A percentile compares a stretch with the other conserved stretches of the same genome.
These are phyloP conservation scores for Eucalyptus polybractea DNA, from an alignment of 345 rosid genomes.

Conservation along the genomic window DNA sequence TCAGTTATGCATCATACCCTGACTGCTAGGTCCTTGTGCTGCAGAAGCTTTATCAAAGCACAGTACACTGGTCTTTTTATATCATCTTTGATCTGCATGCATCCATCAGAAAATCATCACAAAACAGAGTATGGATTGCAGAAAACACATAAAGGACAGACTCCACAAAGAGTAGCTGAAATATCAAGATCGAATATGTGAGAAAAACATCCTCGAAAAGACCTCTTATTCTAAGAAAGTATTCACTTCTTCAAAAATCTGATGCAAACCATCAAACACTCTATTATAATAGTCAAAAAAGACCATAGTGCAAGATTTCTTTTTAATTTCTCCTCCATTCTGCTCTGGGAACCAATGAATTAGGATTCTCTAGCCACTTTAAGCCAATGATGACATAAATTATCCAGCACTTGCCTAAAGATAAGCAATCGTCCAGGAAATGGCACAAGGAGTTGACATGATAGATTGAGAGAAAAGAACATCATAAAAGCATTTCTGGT, in stretches of 20 bases:
- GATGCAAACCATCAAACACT: background rate
- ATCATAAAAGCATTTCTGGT: background rate
- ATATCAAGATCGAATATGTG: background rate
- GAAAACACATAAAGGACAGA: background rate
- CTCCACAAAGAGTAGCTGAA: background rate
- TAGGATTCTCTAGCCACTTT: background rate
- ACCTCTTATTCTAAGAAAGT: background rate
- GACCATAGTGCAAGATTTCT: background rate
- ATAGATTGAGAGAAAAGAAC: background rate
- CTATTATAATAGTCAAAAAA: background rate
- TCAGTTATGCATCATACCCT: conserved; percentile 36
- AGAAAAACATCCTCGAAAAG: background rate
- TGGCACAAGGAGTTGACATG: background rate
- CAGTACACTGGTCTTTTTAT: conserved; percentile 88
- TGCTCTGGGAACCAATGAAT: background rate
- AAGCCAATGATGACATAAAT: background rate
- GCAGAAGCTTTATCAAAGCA: conserved; percentile 70
- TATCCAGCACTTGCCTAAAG: background rate
- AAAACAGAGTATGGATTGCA: background rate
- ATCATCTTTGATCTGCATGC: conserved; percentile 75
- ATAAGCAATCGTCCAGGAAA: background rate
- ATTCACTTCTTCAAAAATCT: background rate
- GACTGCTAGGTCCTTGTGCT: conserved; percentile 79
- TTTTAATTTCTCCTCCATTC: background rate
- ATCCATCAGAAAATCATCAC: conserved; percentile 3